Evolutionary conservation across 2,329 filamentous ascomycete species (phyloP).

Genomic region (Pseudogymnoascus verrucosus): DNA sequence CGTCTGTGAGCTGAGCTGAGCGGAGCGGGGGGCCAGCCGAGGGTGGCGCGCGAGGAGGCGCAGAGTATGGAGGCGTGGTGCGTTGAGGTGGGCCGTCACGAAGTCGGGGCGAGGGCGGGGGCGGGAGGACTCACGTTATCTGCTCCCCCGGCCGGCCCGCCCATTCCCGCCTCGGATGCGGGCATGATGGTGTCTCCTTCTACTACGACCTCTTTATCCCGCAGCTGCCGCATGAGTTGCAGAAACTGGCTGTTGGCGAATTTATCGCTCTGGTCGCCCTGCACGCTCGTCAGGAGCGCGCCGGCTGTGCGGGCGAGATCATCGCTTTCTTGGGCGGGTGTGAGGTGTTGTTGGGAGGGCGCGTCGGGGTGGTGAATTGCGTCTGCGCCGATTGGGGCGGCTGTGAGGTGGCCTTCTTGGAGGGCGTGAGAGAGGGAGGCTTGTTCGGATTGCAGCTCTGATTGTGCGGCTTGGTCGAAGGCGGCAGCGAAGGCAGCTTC

Average conservation of each 20-base stretch:
- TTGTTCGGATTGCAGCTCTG: constrained; percentile 15
- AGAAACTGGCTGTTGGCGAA: constrained; percentile 74
- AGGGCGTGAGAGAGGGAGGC: constrained; percentile 10
- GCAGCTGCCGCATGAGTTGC: constrained; percentile 65
- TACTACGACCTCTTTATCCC: constrained; percentile 62
- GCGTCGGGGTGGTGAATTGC: constrained; percentile 21
- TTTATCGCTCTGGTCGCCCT: constrained; percentile 61
- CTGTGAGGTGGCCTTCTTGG: constrained; percentile 13
- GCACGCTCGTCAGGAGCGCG: constrained; percentile 60
- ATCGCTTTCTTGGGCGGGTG: constrained; percentile 34
- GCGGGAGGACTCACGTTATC: background rate
- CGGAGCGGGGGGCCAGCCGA: background rate
- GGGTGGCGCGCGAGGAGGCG: background rate
- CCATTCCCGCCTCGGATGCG: background rate
- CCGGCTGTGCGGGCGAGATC: constrained; percentile 66
- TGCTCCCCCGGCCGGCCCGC: background rate
- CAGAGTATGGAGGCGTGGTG: background rate
- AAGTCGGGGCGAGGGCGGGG: background rate
- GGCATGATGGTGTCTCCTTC: constrained; percentile 57
- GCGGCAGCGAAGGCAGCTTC: constrained; percentile 48
- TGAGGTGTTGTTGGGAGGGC: constrained; percentile 35
- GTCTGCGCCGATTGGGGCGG: constrained; percentile 27
- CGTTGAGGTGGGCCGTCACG: background rate
- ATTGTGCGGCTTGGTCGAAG: constrained; percentile 34
- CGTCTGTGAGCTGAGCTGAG: background rate